A percentile compares a stretch with the other conserved stretches of the same genome.
Conservation (phyloP, 768 basidiomycete genomes). For the Rubroboletus satanas region DNA sequence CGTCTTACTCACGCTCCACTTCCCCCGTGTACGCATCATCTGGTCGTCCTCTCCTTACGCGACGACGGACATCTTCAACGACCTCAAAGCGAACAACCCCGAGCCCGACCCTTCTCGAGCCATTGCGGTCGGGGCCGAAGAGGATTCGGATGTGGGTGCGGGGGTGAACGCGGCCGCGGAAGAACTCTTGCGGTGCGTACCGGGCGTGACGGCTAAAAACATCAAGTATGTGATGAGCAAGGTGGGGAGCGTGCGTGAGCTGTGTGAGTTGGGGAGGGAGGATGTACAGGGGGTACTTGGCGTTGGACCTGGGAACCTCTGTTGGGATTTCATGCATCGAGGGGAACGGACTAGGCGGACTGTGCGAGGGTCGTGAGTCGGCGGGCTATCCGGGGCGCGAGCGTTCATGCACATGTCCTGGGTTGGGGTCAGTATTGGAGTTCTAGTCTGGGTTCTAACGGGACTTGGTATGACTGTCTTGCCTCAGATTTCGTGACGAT, state of each 20-base stretch:
- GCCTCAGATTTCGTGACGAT: background rate
- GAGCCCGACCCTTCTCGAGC: conserved; percentile 82
- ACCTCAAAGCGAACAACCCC: conserved; percentile 73
- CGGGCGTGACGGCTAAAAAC: conserved; percentile 83
- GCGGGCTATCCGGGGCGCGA: background rate
- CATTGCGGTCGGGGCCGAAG: conserved; percentile 76
- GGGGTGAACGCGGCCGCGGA: conserved; percentile 74
- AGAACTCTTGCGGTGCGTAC: conserved; percentile 77
- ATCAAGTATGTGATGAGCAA: conserved; percentile 79
- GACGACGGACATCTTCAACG: conserved; percentile 87
- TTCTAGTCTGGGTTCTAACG: background rate
- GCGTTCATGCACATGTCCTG: background rate
- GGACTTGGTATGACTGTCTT: background rate
- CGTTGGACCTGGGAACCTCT: conserved; percentile 72
- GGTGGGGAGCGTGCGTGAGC: conserved; percentile 70
- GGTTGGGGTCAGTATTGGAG: background rate
- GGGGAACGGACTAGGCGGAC: conserved; percentile 42
- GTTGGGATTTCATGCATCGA: conserved; percentile 78
- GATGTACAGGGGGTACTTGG: conserved; percentile 75
- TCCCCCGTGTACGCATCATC: conserved; percentile 89
- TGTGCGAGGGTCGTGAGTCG: background rate
- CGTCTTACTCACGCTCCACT: conserved; percentile 81
- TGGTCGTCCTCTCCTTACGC: conserved; percentile 97
- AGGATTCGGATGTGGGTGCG: conserved; percentile 60
- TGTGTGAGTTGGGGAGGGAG: conserved; percentile 59